Conservation (phyloP, 1,284 basidiomycete species). For the Porodaedalea pini region DNA sequence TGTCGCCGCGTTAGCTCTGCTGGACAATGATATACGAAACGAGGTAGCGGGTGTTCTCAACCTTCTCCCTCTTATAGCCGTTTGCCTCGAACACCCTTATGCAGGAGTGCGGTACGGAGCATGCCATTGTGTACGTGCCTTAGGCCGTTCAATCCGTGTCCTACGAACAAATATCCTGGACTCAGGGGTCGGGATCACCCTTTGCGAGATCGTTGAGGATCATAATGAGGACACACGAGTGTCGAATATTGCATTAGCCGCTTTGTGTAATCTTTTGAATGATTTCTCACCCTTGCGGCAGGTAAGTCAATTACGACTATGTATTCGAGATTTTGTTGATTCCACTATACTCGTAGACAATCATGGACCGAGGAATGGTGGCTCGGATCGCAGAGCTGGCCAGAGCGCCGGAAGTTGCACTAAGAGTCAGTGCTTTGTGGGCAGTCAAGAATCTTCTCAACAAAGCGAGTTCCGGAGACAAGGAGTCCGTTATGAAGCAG, state of each 20-base stretch:
- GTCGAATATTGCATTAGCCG: slow-evolving; percentile 66
- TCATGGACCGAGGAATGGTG: slow-evolving; percentile 64
- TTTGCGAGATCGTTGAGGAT: slow-evolving; percentile 57
- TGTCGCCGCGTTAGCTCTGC: slow-evolving; percentile 66
- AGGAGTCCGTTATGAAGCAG: slow-evolving; percentile 57
- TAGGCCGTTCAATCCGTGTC: slow-evolving; percentile 74
- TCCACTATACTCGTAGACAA: slow-evolving; percentile 38
- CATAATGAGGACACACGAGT: slow-evolving; percentile 68
- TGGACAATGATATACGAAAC: slow-evolving; percentile 66
- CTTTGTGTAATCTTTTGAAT: slow-evolving; percentile 81
- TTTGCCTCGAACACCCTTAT: slow-evolving; percentile 56
- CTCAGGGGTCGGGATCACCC: slow-evolving; percentile 67
- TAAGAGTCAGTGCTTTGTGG: slow-evolving; percentile 74
- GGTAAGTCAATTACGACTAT: slow-evolving; percentile 39
- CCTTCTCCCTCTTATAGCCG: slow-evolving; percentile 52
- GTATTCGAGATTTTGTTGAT: not conserved
- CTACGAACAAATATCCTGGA: slow-evolving; percentile 82
- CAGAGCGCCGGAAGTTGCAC: slow-evolving; percentile 46
- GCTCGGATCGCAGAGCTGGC: slow-evolving; percentile 58
- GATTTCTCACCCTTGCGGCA: slow-evolving; percentile 80
- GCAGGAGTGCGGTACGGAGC: slow-evolving; percentile 79
- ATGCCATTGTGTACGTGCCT: slow-evolving; percentile 79
- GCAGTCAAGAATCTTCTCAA: slow-evolving; percentile 75
- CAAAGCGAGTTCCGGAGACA: slow-evolving; percentile 56
- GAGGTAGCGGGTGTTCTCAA: slow-evolving; percentile 54